Evolutionary conservation across 2,329 filamentous ascomycete species (phyloP).

Genomic region (Aspergillus sp.): DNA sequence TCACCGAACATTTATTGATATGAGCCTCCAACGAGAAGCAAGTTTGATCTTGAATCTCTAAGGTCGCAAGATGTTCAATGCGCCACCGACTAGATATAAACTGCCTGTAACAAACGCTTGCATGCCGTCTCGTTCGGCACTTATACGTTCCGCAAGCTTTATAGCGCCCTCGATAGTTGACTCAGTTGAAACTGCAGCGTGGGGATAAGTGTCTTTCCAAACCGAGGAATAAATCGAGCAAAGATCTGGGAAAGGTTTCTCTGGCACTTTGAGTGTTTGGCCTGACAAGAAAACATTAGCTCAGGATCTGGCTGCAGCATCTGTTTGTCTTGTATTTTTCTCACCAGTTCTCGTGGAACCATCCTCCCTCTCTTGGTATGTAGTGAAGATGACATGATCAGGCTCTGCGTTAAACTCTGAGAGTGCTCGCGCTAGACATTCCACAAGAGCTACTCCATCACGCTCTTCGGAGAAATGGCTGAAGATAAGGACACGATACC

Average conservation of each 20-base stretch:
- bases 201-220: slow-evolving; percentile 16
- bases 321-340: not conserved
- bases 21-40: too few relatives aligned
- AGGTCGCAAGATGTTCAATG: slow-evolving; percentile 13
- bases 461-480: slow-evolving; percentile 24
- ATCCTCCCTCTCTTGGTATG: slow-evolving; percentile 19
- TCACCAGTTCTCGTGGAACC: slow-evolving; percentile 15
- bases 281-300: slow-evolving; percentile 11
- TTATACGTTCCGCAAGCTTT: slow-evolving; percentile 12
- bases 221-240: slow-evolving; percentile 14
- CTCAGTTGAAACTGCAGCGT: slow-evolving; percentile 12
- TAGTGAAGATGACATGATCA: slow-evolving; percentile 24
- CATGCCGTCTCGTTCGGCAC: slow-evolving; percentile 9
- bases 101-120: slow-evolving; percentile 20
- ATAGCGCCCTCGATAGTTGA: slow-evolving; percentile 21
- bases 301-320: not conserved
- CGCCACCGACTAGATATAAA: slow-evolving; percentile 19
- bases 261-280: slow-evolving; percentile 10
- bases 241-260: slow-evolving; percentile 13
- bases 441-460: slow-evolving; percentile 17
- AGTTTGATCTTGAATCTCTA: too few relatives aligned
- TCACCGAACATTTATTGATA: too few relatives aligned
- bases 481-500: slow-evolving; percentile 22
- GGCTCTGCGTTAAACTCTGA: slow-evolving; percentile 9
- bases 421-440: slow-evolving; percentile 14